Evolutionary conservation across 495 filamentous ascomycete genomes (phyloP).

Genomic region (Neurospora tetrasperma): DNA sequence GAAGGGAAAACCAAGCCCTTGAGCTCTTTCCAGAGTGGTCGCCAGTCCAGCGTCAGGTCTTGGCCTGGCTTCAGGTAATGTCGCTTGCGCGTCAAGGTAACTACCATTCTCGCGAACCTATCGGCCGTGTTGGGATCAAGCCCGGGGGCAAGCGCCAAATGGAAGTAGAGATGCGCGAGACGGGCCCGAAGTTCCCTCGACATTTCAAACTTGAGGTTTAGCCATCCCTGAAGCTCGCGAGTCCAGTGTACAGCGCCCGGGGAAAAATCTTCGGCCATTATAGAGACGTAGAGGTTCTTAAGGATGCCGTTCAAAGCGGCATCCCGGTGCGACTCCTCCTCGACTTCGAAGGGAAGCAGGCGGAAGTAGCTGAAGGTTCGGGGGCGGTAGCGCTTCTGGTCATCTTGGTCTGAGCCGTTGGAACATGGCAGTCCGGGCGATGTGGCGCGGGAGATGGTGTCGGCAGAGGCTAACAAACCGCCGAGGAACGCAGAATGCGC

Average conservation of each 20-base stretch:
- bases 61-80: conserved; percentile 86
- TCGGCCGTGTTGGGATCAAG: conserved; percentile 74
- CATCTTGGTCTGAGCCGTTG: conserved; percentile 21
- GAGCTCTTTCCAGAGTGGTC: conserved; percentile 80
- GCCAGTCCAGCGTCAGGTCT: conserved; percentile 88
- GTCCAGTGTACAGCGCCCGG: conserved; percentile 96
- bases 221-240: conserved; percentile 87
- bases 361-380: conserved; percentile 87
- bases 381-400: conserved; percentile 61
- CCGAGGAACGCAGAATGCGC: conserved; percentile 15
- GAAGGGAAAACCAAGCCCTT: conserved; percentile 80
- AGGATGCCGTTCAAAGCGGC: conserved; percentile 72
- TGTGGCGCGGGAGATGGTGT: conserved; percentile 39
- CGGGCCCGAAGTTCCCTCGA: conserved; percentile 69
- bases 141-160: conserved; percentile 83
- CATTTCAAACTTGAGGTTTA: conserved; percentile 93
- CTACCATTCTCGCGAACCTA: conserved; percentile 93
- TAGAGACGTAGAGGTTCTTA: conserved; percentile 81
- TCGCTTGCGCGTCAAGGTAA: conserved; percentile 84
- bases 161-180: conserved; percentile 86
- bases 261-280: conserved; percentile 87
- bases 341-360: conserved; percentile 77
- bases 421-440: conserved; percentile 33
- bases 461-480: conserved; percentile 19
- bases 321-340: conserved; percentile 63